Conservation (phyloP, 305 asterid genomes). For the Solanum hybrid region DNA sequence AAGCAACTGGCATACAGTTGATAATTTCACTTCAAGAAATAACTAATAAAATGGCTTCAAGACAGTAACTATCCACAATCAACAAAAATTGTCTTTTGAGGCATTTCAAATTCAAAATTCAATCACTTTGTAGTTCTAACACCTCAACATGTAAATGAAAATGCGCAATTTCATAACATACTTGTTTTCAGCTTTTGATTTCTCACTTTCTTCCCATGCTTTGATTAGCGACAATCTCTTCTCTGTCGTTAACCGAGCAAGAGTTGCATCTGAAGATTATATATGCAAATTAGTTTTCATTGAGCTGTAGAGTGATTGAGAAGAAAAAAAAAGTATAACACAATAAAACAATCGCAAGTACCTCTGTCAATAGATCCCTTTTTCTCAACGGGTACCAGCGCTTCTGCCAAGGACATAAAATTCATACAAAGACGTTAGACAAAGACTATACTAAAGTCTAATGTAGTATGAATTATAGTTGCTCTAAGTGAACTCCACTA, state of each 20-base stretch:
- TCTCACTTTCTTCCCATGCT: conserved; percentile 99
- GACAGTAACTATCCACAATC: background rate
- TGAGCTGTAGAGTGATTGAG: background rate
- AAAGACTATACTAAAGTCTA: background rate
- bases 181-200: conserved; percentile 88
- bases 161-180: conserved; percentile 12
- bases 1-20: background rate
- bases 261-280: conserved; percentile 48
- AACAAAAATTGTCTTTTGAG: background rate
- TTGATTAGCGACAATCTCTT: conserved; percentile 59
- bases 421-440: background rate
- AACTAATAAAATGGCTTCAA: background rate
- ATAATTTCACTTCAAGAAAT: background rate
- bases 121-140: background rate
- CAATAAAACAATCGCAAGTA: conserved; percentile 12
- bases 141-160: background rate
- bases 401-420: conserved; percentile 17
- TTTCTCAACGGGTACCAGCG: conserved; percentile 40
- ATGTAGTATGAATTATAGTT: too few relatives aligned
- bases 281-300: conserved; percentile 1
- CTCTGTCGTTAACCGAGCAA: conserved; percentile 68
- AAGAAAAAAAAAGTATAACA: background rate
- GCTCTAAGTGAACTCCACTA: background rate
- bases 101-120: conserved; percentile 4
- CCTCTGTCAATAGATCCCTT: conserved; percentile 61